Evolutionary conservation across 495 filamentous ascomycete genomes (phyloP), one percentile per base, ranked within the genome.

Genomic region (Neurospora tetrasperma): DNA sequence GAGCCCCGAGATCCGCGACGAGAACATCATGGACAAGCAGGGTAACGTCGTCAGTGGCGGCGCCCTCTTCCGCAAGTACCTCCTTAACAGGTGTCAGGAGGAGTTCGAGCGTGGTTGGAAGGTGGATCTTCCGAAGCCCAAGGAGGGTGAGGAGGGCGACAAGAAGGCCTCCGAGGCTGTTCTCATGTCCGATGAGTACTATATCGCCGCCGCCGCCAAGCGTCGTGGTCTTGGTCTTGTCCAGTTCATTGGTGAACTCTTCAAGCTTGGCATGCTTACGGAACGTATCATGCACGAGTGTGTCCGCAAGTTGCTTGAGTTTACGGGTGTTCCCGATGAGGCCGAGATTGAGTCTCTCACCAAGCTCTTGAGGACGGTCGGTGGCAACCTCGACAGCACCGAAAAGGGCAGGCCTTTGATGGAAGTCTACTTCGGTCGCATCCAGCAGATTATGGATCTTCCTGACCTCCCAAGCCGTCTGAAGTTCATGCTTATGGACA

Each of bases 281-380:
- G 92, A 97, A 80, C 93, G 94, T 82, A 98, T 99, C 85, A 99
- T 99, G 96, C 96, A 98, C 85, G 94, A 98, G 84, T 99, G 96
- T 87, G 93, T 98, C 14, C 90, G 92, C 86, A 97, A 97, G 83
- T 86, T 98, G 71, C 93, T 98, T 71, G 95, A 99, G 82, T 98
- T 96, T 82, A 90, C 94, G 76, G 96, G 94, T 72, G 82, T 93
- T 74, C 96, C 96, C 20, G 96, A 99, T 77, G 96, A 98, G 82
- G 92, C 94, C 35, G 95, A 97, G 78, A 91, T 98, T 23, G 96
- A 99, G 86, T 94, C 91, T 78, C 89, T 99, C 81, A 92, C 90
- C 74, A 97, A 94, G 82, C 88, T 99, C 42, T 86, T 99, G 44
- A 90, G 90, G 78, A 97, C 96, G 31, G 96, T 99, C 73, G 96